phyloP scores from a whole-genome alignment of 2,329 filamentous ascomycete genomes.

The Epichloe aotearoae region DNA sequence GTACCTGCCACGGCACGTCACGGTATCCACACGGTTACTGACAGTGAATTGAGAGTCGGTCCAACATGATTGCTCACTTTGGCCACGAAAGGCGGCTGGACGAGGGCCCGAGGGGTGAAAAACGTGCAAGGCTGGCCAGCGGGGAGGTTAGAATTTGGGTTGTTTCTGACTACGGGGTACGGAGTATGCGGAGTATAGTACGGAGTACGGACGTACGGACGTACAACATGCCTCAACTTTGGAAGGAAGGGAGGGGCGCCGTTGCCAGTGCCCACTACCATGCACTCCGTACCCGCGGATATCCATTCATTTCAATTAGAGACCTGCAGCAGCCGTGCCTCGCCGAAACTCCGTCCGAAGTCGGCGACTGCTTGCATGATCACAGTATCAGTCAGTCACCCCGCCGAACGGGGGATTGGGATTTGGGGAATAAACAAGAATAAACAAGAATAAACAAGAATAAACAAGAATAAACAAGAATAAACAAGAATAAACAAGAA shows the following conservation, averaged over 20 bases:
- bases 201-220: too few species aligned
- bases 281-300: too few species aligned
- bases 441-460: too few species aligned
- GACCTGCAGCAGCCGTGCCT: not conserved
- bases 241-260: not conserved
- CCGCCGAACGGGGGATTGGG: too few species aligned
- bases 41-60: not conserved
- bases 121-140: not conserved
- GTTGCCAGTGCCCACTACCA: not conserved
- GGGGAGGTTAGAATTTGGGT: too few species aligned
- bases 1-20: not conserved
- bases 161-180: too few species aligned
- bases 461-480: too few species aligned
- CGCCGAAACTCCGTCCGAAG: not conserved
- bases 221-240: too few species aligned
- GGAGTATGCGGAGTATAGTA: too few species aligned
- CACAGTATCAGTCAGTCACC: too few species aligned
- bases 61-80: not conserved
- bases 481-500: too few species aligned
- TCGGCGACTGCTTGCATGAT: not conserved
- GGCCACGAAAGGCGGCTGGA: not conserved
- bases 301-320: not conserved
- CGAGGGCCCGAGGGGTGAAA: not conserved
- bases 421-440: too few species aligned
- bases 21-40: not conserved